These are phyloP conservation scores for Polygonum aviculare DNA, from an alignment of 148 eudicot species.

Conservation along the genomic window DNA sequence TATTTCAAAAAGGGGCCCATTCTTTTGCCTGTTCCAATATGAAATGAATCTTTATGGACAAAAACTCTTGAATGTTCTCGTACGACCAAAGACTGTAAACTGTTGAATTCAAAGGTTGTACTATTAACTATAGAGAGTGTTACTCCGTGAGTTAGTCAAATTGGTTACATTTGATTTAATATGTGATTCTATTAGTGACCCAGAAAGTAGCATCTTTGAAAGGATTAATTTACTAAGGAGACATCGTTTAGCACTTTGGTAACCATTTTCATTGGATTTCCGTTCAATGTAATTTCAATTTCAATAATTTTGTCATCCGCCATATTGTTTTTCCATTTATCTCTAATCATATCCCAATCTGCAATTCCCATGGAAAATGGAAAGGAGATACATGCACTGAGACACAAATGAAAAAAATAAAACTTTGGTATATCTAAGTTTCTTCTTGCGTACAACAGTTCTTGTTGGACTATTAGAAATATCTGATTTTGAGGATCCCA, in stretches of 20 bases:
- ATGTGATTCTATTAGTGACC: neutral
- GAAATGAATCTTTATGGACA: neutral
- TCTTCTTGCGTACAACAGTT: too few species aligned
- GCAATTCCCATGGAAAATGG: too few species aligned
- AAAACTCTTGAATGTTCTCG: neutral
- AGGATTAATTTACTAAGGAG: neutral
- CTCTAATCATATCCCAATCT: too few species aligned
- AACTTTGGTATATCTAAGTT: too few species aligned
- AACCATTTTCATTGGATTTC: too few species aligned
- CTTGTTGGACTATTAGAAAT: neutral
- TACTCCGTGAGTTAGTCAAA: neutral
- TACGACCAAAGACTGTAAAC: neutral
- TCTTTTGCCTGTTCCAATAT: neutral
- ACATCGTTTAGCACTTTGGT: too few species aligned
- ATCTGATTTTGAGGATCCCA: neutral
- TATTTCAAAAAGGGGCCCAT: neutral
- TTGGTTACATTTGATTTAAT: neutral
- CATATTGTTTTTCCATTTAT: too few species aligned
- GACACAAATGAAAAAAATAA: too few species aligned
- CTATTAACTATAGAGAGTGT: neutral
- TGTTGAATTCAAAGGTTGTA: slow-evolving; percentile 6
- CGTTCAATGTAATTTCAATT: too few species aligned
- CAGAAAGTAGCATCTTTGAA: neutral
- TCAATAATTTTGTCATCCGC: too few species aligned
- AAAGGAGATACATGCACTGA: too few species aligned